These are phyloP conservation scores for Trametes elegans DNA, from an alignment of 768 basidiomycete species.

Conservation along the genomic window DNA sequence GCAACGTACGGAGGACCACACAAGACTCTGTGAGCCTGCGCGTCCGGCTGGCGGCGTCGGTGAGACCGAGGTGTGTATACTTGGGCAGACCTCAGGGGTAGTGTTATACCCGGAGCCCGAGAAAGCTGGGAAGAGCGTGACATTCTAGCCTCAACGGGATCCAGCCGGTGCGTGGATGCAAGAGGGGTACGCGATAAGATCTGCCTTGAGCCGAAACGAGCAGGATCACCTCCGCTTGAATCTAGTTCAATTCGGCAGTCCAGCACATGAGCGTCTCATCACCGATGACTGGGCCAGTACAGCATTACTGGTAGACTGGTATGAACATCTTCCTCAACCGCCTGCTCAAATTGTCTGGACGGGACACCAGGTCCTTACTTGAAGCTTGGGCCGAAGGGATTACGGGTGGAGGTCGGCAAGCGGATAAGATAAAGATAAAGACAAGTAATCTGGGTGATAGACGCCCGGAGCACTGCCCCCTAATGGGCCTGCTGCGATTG, in stretches of 20 bases:
- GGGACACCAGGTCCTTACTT: too few species aligned
- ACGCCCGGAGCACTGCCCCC: constrained; percentile 8
- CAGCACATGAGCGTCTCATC: too few species aligned
- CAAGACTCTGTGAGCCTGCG: too few species aligned
- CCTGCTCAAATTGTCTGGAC: too few species aligned
- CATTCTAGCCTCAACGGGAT: neutral
- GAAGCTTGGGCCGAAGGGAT: neutral
- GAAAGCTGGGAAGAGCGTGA: neutral
- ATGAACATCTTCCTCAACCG: too few species aligned
- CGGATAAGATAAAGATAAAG: constrained; percentile 20
- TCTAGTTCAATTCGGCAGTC: too few species aligned
- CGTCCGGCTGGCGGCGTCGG: neutral
- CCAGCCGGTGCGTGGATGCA: constrained; percentile 5
- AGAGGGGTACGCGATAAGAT: constrained; percentile 12
- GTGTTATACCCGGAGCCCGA: neutral
- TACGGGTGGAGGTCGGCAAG: neutral
- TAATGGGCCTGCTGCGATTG: constrained; percentile 16
- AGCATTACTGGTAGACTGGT: too few species aligned
- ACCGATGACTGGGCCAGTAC: too few species aligned
- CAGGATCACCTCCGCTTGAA: neutral
- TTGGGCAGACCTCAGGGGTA: neutral
- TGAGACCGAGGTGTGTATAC: neutral
- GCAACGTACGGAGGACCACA: too few species aligned
- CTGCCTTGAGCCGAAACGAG: constrained; percentile 8
- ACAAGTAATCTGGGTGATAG: constrained; percentile 12